These are phyloP conservation scores for Stromatinia cepivora DNA, from an alignment of 2,329 filamentous ascomycete species.

Conservation along the genomic window DNA sequence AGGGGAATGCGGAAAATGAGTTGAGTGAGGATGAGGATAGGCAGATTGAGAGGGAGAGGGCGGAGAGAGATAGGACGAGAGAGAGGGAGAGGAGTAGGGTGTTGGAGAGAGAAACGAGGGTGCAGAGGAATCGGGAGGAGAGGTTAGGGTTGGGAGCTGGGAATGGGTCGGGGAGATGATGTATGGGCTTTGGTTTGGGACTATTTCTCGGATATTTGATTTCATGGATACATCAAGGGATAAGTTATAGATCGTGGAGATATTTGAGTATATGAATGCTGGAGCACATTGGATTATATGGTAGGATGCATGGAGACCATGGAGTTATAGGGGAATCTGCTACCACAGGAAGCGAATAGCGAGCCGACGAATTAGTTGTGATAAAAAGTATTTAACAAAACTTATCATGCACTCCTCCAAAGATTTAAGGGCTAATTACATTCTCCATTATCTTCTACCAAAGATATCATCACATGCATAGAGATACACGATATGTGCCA, in stretches of 20 bases:
- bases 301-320: not conserved
- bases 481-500: no score
- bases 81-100: constrained; percentile 28
- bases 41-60: constrained; percentile 23
- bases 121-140: constrained; percentile 41
- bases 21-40: constrained; percentile 24
- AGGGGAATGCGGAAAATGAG: constrained; percentile 11
- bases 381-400: not conserved
- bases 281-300: constrained; percentile 3
- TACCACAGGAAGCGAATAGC: not conserved
- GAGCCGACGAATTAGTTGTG: not conserved
- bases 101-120: constrained; percentile 33
- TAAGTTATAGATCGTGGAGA: not conserved
- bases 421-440: no score
- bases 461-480: no score
- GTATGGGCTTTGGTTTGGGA: not conserved
- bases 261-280: not conserved
- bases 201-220: not conserved
- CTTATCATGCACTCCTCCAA: no score
- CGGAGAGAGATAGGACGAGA: constrained; percentile 26
- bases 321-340: constrained; percentile 1
- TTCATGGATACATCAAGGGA: not conserved
- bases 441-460: no score
- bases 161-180: constrained; percentile 22
- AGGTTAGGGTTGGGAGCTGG: constrained; percentile 40